Percentiles rank a stretch among this genome's conserved stretches.
Conservation (phyloP, 805 yeast genomes). For the Candida succiphila region DNA sequence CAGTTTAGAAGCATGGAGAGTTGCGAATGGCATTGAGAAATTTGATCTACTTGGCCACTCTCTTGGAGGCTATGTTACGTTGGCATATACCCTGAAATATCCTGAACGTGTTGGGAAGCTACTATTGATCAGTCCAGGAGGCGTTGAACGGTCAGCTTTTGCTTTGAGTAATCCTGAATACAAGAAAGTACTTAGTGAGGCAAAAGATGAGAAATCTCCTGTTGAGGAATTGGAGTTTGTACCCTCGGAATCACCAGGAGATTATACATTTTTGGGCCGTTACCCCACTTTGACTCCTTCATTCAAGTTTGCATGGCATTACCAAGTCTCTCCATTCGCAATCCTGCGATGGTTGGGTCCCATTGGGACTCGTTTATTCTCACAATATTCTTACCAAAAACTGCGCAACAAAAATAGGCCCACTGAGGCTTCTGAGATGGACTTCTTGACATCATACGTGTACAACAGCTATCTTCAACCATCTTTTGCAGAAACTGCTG, state of each 20-base stretch:
- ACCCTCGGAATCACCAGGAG: constrained; percentile 33
- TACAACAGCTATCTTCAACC: constrained; percentile 20
- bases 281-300: constrained; percentile 29
- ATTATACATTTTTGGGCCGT: constrained; percentile 36
- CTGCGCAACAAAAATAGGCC: constrained; percentile 18
- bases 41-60: constrained; percentile 70
- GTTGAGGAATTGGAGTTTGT: constrained; percentile 7
- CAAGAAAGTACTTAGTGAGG: constrained; percentile 1
- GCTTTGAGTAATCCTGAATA: constrained; percentile 38
- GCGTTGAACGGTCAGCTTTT: constrained; percentile 60
- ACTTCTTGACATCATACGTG: constrained; percentile 21
- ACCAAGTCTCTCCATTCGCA: constrained; percentile 35
- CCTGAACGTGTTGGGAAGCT: constrained; percentile 45
- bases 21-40: constrained; percentile 32
- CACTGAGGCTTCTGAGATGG: constrained; percentile 15
- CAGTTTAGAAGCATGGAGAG: constrained; percentile 60
- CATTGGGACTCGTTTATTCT: constrained; percentile 20
- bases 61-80: constrained; percentile 67
- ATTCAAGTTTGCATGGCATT: constrained; percentile 27
- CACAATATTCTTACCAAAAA: constrained; percentile 17
- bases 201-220: neutral
- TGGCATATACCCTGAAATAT: constrained; percentile 49
- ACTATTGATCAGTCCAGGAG: constrained; percentile 66
- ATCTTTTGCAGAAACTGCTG: constrained; percentile 24
- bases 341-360: constrained; percentile 36